phyloP scores from a whole-genome alignment of 495 filamentous ascomycete species.

The Pyronema omphalodes region DNA sequence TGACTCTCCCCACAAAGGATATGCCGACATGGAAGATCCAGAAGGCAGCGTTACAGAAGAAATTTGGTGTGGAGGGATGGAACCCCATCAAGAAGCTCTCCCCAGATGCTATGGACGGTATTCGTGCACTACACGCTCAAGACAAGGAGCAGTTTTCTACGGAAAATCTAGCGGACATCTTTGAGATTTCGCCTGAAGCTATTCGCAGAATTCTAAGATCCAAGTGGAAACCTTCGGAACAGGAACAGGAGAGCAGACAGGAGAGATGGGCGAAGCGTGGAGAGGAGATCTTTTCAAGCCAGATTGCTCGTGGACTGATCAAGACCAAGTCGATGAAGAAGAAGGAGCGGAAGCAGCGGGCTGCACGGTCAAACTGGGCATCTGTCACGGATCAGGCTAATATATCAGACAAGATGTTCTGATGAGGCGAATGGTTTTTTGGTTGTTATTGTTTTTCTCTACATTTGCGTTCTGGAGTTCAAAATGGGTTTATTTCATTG shows the following conservation, averaged over 20 bases:
- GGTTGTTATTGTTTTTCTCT: too few species aligned
- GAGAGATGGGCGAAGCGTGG: slow-evolving; percentile 64
- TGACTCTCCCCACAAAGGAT: background rate
- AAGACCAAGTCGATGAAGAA: slow-evolving; percentile 13
- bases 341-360: background rate
- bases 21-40: slow-evolving; percentile 49
- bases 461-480: too few species aligned
- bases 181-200: slow-evolving; percentile 68
- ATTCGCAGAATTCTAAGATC: slow-evolving; percentile 71
- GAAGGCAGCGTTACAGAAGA: slow-evolving; percentile 46
- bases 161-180: slow-evolving; percentile 51
- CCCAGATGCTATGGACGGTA: slow-evolving; percentile 74
- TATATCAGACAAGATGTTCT: too few species aligned
- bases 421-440: too few species aligned
- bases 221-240: slow-evolving; percentile 54
- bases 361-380: too few species aligned
- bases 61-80: slow-evolving; percentile 61
- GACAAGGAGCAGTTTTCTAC: slow-evolving; percentile 62
- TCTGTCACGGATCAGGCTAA: too few species aligned
- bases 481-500: too few species aligned
- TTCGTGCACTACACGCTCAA: slow-evolving; percentile 55
- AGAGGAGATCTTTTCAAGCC: slow-evolving; percentile 29
- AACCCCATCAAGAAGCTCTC: slow-evolving; percentile 68
- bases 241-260: slow-evolving; percentile 35
- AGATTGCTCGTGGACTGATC: slow-evolving; percentile 14